Conservation (phyloP, 1,284 basidiomycete genomes). For the Tylopilus orsonianus region DNA sequence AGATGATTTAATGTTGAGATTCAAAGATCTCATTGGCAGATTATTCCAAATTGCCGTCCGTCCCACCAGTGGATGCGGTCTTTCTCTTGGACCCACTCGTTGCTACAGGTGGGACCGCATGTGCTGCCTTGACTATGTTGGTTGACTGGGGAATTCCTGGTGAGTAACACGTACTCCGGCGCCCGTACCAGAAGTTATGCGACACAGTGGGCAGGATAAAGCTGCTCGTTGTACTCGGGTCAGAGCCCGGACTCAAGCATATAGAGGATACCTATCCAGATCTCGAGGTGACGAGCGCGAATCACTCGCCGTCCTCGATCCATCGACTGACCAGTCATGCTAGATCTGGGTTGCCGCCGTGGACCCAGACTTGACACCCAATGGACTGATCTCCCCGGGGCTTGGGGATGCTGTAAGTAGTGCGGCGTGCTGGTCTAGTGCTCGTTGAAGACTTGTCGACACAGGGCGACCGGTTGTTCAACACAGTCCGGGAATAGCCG, state of each 20-base stretch:
- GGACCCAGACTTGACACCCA: slow-evolving; percentile 67
- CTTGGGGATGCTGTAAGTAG: slow-evolving; percentile 81
- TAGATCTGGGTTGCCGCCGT: slow-evolving; percentile 86
- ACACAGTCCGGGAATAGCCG: slow-evolving; percentile 49
- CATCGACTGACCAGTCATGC: slow-evolving; percentile 1
- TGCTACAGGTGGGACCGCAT: slow-evolving; percentile 92
- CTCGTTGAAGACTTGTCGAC: slow-evolving; percentile 1
- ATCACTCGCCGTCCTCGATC: not conserved
- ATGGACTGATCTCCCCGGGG: slow-evolving; percentile 84
- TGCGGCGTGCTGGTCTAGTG: not conserved
- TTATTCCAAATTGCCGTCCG: slow-evolving; percentile 87
- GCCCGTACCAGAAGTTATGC: not conserved
- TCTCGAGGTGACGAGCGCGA: slow-evolving; percentile 62
- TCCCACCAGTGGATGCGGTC: slow-evolving; percentile 77
- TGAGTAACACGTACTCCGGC: slow-evolving; percentile 34
- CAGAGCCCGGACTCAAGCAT: slow-evolving; percentile 69
- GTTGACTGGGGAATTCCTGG: slow-evolving; percentile 82
- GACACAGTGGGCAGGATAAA: slow-evolving; percentile 70
- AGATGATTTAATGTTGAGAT: slow-evolving; percentile 3
- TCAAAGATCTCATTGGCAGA: slow-evolving; percentile 52
- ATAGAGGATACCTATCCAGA: slow-evolving; percentile 72
- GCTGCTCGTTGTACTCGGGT: slow-evolving; percentile 81
- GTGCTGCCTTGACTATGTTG: slow-evolving; percentile 83
- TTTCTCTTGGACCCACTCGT: slow-evolving; percentile 90
- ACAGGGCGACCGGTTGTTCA: slow-evolving; percentile 67